Percentiles rank a stretch among this genome's conserved stretches.
These are phyloP conservation scores for Chlorella sp. DNA, from an alignment of 139 green algal genomes.

Conservation along the genomic window DNA sequence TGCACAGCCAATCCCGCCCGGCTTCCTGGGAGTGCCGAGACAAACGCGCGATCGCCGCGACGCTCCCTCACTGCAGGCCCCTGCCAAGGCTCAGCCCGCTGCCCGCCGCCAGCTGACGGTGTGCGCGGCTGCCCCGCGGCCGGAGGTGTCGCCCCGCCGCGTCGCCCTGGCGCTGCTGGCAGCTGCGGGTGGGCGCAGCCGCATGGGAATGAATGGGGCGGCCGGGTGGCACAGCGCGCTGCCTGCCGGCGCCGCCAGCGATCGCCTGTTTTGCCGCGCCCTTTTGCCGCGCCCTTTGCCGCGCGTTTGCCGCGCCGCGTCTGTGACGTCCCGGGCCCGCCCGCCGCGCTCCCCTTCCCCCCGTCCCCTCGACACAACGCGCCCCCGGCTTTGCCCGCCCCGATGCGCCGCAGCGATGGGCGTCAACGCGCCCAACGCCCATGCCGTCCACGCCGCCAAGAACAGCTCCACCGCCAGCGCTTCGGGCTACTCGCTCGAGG, in stretches of 20 bases:
- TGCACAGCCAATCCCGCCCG: background rate
- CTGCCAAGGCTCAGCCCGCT: background rate
- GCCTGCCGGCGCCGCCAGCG: background rate
- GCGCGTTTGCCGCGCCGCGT: background rate
- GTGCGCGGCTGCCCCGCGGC: background rate
- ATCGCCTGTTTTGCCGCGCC: background rate
- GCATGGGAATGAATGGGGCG: background rate
- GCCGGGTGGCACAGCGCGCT: background rate
- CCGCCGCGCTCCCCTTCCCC: background rate
- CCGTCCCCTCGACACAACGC: background rate
- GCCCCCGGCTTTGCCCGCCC: background rate
- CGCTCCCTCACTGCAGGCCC: background rate
- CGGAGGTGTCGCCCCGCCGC: background rate
- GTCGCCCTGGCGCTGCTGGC: constrained; percentile 1
- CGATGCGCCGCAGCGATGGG: constrained; percentile 5
- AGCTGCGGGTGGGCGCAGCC: background rate
- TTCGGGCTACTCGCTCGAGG: background rate
- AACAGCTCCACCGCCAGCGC: constrained; percentile 9
- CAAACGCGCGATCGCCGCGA: background rate
- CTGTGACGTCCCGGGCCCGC: no score
- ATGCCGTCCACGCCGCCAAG: constrained; percentile 10
- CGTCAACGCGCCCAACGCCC: background rate
- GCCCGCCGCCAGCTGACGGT: constrained; percentile 2
- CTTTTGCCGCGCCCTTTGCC: background rate
- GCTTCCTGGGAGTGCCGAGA: background rate